Percentiles rank a stretch among this genome's conserved stretches.
phyloP scores from a whole-genome alignment of 2,329 filamentous ascomycete genomes.

The Nannizziopsis barbatae region DNA sequence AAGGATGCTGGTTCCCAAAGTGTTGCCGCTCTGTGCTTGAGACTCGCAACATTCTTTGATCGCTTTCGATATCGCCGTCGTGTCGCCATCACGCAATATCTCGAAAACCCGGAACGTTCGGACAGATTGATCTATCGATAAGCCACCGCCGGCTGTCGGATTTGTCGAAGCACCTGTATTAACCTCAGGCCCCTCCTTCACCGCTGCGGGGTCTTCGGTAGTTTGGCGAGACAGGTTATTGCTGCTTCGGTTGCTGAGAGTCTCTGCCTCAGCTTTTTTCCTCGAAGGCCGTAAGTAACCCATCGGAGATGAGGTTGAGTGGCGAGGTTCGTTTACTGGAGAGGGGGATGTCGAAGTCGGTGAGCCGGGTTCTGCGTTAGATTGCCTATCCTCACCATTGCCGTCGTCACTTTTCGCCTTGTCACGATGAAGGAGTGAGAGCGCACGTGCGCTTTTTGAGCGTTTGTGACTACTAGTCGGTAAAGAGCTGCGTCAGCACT shows the following conservation, averaged over 20 bases:
- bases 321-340: slow-evolving; percentile 19
- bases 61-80: slow-evolving; percentile 74
- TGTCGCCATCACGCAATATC: slow-evolving; percentile 80
- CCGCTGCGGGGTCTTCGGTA: slow-evolving; percentile 21
- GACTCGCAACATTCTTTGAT: slow-evolving; percentile 51
- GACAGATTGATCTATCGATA: slow-evolving; percentile 66
- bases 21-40: slow-evolving; percentile 35
- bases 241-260: slow-evolving; percentile 10
- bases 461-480: slow-evolving; percentile 38
- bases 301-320: slow-evolving; percentile 21
- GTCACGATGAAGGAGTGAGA: slow-evolving; percentile 44
- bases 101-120: slow-evolving; percentile 91
- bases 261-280: slow-evolving; percentile 19
- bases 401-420: slow-evolving; percentile 37
- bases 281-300: slow-evolving; percentile 25
- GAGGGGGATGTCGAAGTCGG: slow-evolving; percentile 22
- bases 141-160: slow-evolving; percentile 20
- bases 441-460: slow-evolving; percentile 43
- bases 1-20: slow-evolving; percentile 69
- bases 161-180: slow-evolving; percentile 27
- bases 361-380: slow-evolving; percentile 17
- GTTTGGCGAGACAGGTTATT: slow-evolving; percentile 16
- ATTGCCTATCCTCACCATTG: slow-evolving; percentile 20
- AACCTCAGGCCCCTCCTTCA: slow-evolving; percentile 20
- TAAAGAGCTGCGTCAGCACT: slow-evolving; percentile 15